A percentile compares a stretch with the other conserved stretches of the same genome.
These are phyloP conservation scores for Colletotrichum euphorbiae DNA, from an alignment of 2,329 filamentous ascomycete species.

Conservation along the genomic window DNA sequence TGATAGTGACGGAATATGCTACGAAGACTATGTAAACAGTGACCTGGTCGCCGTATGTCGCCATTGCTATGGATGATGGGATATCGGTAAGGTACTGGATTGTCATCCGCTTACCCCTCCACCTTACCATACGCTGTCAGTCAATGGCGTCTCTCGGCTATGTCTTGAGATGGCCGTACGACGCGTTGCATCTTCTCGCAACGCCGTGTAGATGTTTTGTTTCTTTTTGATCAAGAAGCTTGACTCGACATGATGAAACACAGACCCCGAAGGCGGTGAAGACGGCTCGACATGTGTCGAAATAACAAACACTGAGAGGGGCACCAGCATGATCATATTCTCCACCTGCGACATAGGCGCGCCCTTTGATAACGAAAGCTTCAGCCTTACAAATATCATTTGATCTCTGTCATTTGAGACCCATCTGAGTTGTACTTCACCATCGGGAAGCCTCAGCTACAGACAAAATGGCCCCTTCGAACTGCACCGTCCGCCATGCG, in stretches of 20 bases:
- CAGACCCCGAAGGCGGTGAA: constrained; percentile 23
- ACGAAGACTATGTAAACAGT: too few species aligned
- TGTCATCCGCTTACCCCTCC: neutral
- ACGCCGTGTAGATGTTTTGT: neutral
- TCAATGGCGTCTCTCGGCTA: neutral
- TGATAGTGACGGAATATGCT: neutral
- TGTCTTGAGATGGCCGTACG: too few species aligned
- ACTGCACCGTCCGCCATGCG: constrained; percentile 65
- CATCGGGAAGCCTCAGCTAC: neutral
- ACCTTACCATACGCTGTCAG: neutral
- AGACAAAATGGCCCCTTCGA: constrained; percentile 47
- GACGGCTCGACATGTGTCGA: neutral
- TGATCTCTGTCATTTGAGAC: neutral
- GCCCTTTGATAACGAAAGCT: constrained; percentile 14
- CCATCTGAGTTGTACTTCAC: neutral
- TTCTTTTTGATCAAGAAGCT: neutral
- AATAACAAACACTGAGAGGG: neutral
- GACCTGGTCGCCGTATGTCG: neutral
- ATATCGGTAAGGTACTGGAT: constrained; percentile 1
- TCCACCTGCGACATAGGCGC: constrained; percentile 31
- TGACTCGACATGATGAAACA: constrained; percentile 16
- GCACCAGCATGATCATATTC: constrained; percentile 8
- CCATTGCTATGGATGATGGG: neutral
- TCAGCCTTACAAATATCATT: constrained; percentile 2
- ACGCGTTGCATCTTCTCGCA: neutral